These are phyloP conservation scores for Ceriops decandra DNA, from an alignment of 345 rosid genomes.

Conservation along the genomic window DNA sequence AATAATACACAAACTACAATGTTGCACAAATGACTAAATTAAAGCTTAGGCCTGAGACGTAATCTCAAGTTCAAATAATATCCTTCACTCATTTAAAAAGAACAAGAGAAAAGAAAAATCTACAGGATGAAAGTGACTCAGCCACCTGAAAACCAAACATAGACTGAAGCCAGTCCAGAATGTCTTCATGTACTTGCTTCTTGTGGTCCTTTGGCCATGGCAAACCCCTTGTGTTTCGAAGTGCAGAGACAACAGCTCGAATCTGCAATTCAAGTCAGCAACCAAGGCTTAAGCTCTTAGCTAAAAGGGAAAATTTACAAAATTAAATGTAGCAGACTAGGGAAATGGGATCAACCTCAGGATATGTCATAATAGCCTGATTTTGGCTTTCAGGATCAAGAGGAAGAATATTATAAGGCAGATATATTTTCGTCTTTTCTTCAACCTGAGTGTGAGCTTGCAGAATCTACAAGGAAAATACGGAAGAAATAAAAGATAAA, in stretches of 20 bases:
- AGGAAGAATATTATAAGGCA: conserved; percentile 93
- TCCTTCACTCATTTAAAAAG: no score
- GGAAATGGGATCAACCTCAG: conserved; percentile 58
- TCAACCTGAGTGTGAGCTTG: conserved; percentile 92
- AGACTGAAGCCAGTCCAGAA: conserved; percentile 57
- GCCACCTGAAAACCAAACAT: conserved; percentile 69
- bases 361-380: conserved; percentile 95
- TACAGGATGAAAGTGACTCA: neutral
- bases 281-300: neutral
- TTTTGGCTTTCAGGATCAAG: conserved; percentile 99
- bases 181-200: conserved; percentile 50
- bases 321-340: conserved; percentile 1
- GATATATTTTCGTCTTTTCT: conserved; percentile 83
- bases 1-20: conserved; percentile 6
- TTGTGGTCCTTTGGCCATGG: conserved; percentile 90
- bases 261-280: conserved; percentile 41
- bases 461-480: conserved; percentile 50
- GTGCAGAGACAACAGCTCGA: conserved; percentile 88
- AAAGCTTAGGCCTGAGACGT: no score
- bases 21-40: no score
- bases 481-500: neutral
- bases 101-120: neutral
- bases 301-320: conserved; percentile 8
- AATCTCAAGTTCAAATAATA: no score
- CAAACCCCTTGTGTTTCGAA: conserved; percentile 95